Conservation (phyloP, 2,329 filamentous ascomycete species). For the Penicillium sp. region DNA sequence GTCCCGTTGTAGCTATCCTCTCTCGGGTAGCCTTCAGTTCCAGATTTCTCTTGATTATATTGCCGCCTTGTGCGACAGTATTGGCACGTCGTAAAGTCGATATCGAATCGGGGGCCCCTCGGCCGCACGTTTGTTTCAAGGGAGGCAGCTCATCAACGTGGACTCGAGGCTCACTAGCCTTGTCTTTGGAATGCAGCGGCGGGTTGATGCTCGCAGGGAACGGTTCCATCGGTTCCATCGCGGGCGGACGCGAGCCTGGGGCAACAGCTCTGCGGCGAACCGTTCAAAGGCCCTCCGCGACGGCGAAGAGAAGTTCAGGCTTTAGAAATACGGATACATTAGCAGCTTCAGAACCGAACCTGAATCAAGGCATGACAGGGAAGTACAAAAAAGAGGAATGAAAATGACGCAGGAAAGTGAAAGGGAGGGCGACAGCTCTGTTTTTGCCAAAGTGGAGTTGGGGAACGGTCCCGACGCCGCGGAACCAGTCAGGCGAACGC, state of each 20-base stretch:
- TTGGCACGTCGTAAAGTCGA: slow-evolving; percentile 42
- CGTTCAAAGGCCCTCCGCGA: slow-evolving; percentile 13
- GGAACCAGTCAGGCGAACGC: slow-evolving; percentile 21
- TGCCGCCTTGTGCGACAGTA: slow-evolving; percentile 41
- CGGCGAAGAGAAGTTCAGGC: slow-evolving; percentile 11
- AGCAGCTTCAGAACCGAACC: slow-evolving; percentile 31
- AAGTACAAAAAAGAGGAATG: slow-evolving; percentile 5
- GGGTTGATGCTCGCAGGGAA: slow-evolving; percentile 19
- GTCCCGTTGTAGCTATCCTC: slow-evolving; percentile 38
- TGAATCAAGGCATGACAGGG: slow-evolving; percentile 31
- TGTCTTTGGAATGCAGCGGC: slow-evolving; percentile 17
- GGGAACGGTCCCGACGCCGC: slow-evolving; percentile 24
- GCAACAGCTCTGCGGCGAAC: slow-evolving; percentile 16
- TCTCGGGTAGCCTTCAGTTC: slow-evolving; percentile 38
- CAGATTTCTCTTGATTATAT: slow-evolving; percentile 33
- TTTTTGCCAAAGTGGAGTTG: slow-evolving; percentile 28
- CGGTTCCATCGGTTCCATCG: slow-evolving; percentile 31
- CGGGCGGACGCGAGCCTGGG: slow-evolving; percentile 15
- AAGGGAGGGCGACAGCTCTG: slow-evolving; percentile 21
- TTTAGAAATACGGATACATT: slow-evolving; percentile 12
- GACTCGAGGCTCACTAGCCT: slow-evolving; percentile 21
- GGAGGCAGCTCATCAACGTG: slow-evolving; percentile 22
- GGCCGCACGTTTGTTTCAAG: slow-evolving; percentile 20
- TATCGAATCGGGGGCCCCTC: slow-evolving; percentile 26
- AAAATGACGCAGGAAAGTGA: slow-evolving; percentile 12